Conservation (phyloP, 176 grass and related monocot species). For the Carex cristatella region DNA sequence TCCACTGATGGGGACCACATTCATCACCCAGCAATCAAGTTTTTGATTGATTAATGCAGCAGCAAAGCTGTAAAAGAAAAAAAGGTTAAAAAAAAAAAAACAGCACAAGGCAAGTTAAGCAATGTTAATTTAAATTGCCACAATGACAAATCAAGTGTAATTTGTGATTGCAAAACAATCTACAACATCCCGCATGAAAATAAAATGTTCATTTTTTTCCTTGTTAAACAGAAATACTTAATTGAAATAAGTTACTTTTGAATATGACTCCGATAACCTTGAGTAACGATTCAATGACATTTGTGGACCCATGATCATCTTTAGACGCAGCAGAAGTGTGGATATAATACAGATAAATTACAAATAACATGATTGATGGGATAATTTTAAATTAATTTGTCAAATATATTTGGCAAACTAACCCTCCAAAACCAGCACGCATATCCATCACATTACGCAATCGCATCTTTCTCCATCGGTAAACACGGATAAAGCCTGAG, state of each 20-base stretch:
- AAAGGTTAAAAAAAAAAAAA: not conserved
- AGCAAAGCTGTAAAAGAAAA: constrained; percentile 52
- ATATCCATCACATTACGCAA: constrained; percentile 91
- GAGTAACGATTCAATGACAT: not conserved
- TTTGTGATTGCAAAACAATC: not conserved
- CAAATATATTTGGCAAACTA: not conserved
- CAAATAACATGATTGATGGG: not conserved
- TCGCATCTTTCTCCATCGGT: constrained; percentile 70
- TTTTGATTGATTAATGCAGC: constrained; percentile 59
- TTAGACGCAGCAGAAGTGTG: not conserved
- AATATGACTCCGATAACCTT: not conserved
- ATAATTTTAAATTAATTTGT: not conserved
- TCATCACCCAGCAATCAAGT: constrained; percentile 95
- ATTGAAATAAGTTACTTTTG: not conserved
- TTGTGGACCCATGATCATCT: not conserved
- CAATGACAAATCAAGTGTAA: not conserved
- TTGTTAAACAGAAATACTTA: not conserved
- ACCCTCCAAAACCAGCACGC: constrained; percentile 97
- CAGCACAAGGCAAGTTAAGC: not conserved
- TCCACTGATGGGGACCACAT: constrained; percentile 69
- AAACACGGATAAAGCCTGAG: constrained; percentile 59
- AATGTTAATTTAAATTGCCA: not conserved
- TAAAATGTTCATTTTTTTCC: not conserved
- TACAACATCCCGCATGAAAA: not conserved
- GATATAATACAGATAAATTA: not conserved